These are phyloP conservation scores for Sphagnum magellanicum DNA, from an alignment of 228 moss, liverwort and hornwort genomes.

Conservation along the genomic window DNA sequence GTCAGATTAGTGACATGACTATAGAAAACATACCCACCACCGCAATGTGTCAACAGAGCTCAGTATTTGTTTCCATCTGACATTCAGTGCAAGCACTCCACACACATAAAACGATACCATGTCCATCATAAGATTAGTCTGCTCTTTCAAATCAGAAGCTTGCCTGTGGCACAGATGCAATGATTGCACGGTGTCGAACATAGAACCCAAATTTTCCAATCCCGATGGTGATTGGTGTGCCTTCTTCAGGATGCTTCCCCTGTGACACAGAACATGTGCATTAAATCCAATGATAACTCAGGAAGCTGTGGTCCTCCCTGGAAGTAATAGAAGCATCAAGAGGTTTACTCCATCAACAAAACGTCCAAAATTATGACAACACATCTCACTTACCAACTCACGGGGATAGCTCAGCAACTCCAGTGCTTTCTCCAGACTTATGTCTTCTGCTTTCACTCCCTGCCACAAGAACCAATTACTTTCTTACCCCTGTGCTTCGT, in stretches of 20 bases:
- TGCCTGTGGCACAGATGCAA: constrained; percentile 71
- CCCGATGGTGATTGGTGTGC: constrained; percentile 48
- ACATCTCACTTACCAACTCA: constrained; percentile 50
- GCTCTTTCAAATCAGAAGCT: neutral
- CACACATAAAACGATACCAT: neutral
- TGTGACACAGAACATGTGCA: constrained; percentile 18
- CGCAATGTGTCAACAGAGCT: neutral
- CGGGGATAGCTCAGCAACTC: constrained; percentile 80
- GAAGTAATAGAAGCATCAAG: neutral
- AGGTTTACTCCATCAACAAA: neutral
- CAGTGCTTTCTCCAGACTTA: constrained; percentile 52
- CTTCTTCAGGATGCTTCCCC: constrained; percentile 75
- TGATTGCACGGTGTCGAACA: constrained; percentile 58
- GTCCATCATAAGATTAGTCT: neutral
- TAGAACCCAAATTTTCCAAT: constrained; percentile 74
- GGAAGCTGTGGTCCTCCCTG: neutral
- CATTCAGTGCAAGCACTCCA: neutral
- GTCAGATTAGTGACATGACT: neutral
- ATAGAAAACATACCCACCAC: neutral
- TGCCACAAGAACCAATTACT: constrained; percentile 6
- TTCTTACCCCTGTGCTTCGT: neutral
- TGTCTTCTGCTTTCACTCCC: constrained; percentile 40
- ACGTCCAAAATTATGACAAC: neutral
- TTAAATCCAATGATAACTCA: neutral
- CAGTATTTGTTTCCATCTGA: neutral